Evolutionary conservation across 2,329 filamentous ascomycete species (phyloP).

Genomic region (Sporothrix brasiliensis): DNA sequence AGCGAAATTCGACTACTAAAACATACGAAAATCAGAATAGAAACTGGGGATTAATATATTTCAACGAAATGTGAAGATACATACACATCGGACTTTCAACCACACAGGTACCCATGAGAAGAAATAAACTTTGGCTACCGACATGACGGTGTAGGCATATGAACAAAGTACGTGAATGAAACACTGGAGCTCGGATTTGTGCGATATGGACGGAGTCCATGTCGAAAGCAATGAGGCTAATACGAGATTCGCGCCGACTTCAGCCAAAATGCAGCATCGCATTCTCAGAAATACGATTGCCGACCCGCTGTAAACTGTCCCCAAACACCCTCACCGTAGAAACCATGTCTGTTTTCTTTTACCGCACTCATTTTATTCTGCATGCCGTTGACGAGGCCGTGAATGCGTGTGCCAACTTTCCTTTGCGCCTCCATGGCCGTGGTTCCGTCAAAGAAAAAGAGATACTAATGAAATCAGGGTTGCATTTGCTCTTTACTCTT

Average conservation of each 20-base stretch:
- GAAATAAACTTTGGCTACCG: not conserved
- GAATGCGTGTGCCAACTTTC: not conserved
- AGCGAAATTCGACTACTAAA: too few relatives aligned
- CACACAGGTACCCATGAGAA: not conserved
- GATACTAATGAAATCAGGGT: not conserved
- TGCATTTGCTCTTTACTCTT: not conserved
- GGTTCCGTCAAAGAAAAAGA: not conserved
- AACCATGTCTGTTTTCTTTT: not conserved
- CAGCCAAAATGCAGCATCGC: slow-evolving; percentile 4
- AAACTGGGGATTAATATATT: not conserved
- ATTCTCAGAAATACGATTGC: not conserved
- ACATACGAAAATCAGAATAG: not conserved
- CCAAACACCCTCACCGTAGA: not conserved
- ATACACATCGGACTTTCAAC: not conserved
- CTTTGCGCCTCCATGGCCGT: not conserved
- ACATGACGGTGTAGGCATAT: not conserved
- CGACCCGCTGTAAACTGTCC: not conserved
- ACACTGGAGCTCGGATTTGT: not conserved
- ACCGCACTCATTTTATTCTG: not conserved
- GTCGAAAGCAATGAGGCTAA: not conserved
- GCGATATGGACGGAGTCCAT: not conserved
- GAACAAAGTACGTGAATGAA: slow-evolving; percentile 6
- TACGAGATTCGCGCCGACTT: not conserved
- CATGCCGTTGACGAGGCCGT: not conserved
- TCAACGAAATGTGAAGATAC: not conserved